phyloP scores from a whole-genome alignment of 2,329 filamentous ascomycete species.

The Neurospora sp. region DNA sequence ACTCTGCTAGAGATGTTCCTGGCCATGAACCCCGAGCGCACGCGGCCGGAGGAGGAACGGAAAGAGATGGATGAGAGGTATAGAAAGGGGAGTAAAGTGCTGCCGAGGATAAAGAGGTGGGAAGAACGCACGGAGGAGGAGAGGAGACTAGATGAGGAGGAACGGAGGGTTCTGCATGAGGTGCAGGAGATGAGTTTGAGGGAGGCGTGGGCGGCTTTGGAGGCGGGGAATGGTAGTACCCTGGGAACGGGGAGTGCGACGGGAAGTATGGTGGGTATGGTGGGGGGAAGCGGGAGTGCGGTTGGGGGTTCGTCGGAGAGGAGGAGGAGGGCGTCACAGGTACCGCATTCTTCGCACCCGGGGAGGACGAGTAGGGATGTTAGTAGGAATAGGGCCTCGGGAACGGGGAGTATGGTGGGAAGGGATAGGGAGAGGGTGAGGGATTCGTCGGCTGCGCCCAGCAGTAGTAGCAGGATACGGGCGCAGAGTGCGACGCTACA shows the following conservation, averaged over 20 bases:
- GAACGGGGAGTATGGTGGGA: conserved; percentile 13
- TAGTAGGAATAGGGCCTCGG: conserved; percentile 21
- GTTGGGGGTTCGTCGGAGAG: conserved; percentile 14
- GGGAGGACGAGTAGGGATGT: conserved; percentile 23
- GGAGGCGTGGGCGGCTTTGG: conserved; percentile 45
- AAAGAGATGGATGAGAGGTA: conserved; percentile 67
- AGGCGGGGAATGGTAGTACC: conserved; percentile 4
- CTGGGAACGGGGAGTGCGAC: background rate
- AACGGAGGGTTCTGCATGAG: conserved; percentile 59
- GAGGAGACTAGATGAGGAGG: conserved; percentile 50
- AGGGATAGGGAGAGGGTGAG: conserved; percentile 14
- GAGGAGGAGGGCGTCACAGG: conserved; percentile 10
- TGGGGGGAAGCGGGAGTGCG: background rate
- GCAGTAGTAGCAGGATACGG: conserved; percentile 21
- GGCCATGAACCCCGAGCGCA: conserved; percentile 66
- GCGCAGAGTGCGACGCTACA: conserved; percentile 27
- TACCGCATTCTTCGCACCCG: background rate
- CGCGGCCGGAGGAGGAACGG: conserved; percentile 61
- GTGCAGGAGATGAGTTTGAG: conserved; percentile 65
- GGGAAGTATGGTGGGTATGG: background rate
- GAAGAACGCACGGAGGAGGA: conserved; percentile 43
- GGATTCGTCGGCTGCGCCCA: conserved; percentile 19
- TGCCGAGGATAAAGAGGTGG: conserved; percentile 47
- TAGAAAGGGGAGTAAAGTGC: conserved; percentile 68
- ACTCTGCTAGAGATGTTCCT: conserved; percentile 86